phyloP scores from a whole-genome alignment of 1,139 yeast genomes.

The Hansenula lynferdii region DNA sequence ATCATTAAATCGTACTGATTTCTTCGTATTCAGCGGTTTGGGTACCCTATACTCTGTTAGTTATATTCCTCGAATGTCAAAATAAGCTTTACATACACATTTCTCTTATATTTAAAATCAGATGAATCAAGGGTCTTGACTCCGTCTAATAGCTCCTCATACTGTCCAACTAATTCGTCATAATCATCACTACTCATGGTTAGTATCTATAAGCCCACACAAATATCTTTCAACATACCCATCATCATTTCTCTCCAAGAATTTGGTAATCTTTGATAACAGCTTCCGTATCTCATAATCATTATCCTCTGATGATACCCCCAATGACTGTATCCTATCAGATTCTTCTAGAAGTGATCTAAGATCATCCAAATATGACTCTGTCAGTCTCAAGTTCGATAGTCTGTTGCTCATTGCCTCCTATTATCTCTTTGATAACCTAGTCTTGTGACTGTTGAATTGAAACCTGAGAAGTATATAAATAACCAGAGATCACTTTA shows the following conservation, averaged over 20 bases:
- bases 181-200: conserved; percentile 24
- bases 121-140: conserved; percentile 30
- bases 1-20: conserved; percentile 33
- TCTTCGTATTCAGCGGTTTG: conserved; percentile 13
- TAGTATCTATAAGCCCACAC: neutral
- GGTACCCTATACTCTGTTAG: too few relatives aligned
- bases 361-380: conserved; percentile 22
- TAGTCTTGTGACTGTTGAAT: too few relatives aligned
- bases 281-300: conserved; percentile 45
- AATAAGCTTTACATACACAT: conserved; percentile 4
- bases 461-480: too few relatives aligned
- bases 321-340: conserved; percentile 12
- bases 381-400: conserved; percentile 18
- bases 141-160: conserved; percentile 22
- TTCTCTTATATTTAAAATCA: conserved; percentile 31
- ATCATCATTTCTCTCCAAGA: conserved; percentile 25
- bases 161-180: conserved; percentile 31
- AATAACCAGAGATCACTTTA: too few relatives aligned
- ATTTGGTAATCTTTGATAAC: conserved; percentile 33
- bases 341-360: conserved; percentile 18
- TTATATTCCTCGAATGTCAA: too few relatives aligned
- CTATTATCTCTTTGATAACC: too few relatives aligned
- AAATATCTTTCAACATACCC: conserved; percentile 11
- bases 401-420: conserved; percentile 10
- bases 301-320: conserved; percentile 47